Conservation (phyloP, 2,329 filamentous ascomycete species). For the Trichoderma koningiopsis region DNA sequence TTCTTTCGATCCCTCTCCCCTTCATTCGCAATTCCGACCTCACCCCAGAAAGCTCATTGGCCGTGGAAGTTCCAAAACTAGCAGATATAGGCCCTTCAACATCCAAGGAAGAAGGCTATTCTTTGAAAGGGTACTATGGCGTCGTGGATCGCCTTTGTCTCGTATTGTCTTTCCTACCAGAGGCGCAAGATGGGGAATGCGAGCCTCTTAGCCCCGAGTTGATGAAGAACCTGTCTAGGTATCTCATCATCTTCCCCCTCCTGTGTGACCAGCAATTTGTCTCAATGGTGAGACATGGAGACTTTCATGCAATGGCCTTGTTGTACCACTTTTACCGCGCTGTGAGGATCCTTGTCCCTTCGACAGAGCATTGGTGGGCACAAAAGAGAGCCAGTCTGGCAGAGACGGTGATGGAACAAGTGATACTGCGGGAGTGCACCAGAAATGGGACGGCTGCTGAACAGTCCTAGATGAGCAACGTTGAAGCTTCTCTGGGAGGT, state of each 20-base stretch:
- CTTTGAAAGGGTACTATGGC: not conserved
- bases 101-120: not conserved
- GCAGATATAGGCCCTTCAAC: not conserved
- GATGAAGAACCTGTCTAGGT: not conserved
- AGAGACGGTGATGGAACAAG: not conserved
- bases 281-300: not conserved
- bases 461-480: not conserved
- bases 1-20: not conserved
- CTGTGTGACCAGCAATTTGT: not conserved
- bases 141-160: not conserved
- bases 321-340: slow-evolving; percentile 9
- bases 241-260: not conserved
- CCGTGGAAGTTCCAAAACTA: not conserved
- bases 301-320: not conserved
- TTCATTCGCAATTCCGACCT: not conserved
- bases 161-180: not conserved
- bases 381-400: not conserved
- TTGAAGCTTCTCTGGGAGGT: not conserved
- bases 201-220: not conserved
- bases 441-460: not conserved
- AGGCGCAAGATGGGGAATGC: not conserved
- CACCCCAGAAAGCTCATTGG: not conserved
- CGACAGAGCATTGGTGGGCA: slow-evolving; percentile 11
- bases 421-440: not conserved
- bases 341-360: slow-evolving; percentile 6